Base-by-base conservation (phyloP, 331 rosid species). In the Cydonia oblonga region DNA sequence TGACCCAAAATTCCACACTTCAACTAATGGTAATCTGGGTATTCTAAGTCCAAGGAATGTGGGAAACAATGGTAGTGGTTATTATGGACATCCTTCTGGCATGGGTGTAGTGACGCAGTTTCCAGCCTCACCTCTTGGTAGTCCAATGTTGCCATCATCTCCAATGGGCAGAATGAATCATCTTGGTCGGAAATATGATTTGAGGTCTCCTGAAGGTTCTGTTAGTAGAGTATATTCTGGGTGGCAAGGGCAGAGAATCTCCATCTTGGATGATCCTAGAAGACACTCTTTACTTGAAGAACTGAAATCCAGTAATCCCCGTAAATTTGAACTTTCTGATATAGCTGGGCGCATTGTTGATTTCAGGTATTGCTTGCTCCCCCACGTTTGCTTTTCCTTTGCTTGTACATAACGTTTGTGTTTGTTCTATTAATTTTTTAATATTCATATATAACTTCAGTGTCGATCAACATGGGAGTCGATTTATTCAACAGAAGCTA, bases 401-500 rank as follows among this genome's bases (percentile, higher is more conserved):
- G 65, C 54, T 23, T 66, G 44, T 26, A 16, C 14, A 67, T 54
- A 51, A 49, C 53, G 9, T 71, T 64, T 59, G 26, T 22, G 18
- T 29, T n/a, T 38, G 46, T 60, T 7, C 59, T 22, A 25, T 28
- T 29, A 29, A 29, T 64, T n/a, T 66, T 25, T 68, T 20, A 79
- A 61, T 68, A 52, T 81, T 77, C 40, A 46, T 79, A 49, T 71
- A 68, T 66, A 56, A 64, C 77, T 80, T 42, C 92, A 90, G 97
- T 58, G 70, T 89, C 75, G 92, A 88, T 81, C 96, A 90, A 80
- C 95, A 90, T 59, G 96, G 96, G 76, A 90, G 96, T 80, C 90
- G 96, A 64, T 90, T 90, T 81, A 90, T 90, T 79, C 96, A 88
- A 84, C 95, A 87, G 82, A 90, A 90, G 86, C 84, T 90, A 76